These are phyloP conservation scores for Mortierella claussenii DNA, from an alignment of 192 early-diverging fungal species.

Conservation along the genomic window DNA sequence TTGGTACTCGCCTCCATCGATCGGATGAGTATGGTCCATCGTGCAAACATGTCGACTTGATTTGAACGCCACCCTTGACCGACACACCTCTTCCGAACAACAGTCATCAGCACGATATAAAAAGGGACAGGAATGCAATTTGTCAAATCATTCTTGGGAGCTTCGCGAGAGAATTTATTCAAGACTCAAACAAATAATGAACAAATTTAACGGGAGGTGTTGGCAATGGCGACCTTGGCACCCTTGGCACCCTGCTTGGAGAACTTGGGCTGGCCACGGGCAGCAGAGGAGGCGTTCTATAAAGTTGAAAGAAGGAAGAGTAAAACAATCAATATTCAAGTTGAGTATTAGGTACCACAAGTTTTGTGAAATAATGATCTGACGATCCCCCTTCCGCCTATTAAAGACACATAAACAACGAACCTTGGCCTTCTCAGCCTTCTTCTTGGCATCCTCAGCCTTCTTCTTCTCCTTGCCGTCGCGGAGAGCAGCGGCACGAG, in stretches of 20 bases:
- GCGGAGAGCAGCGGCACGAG: constrained; percentile 84
- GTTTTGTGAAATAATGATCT: not conserved
- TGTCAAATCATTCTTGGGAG: constrained; percentile 4
- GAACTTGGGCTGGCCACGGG: constrained; percentile 70
- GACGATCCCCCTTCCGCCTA: not conserved
- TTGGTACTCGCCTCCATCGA: too few relatives aligned
- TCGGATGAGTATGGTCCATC: too few relatives aligned
- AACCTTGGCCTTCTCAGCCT: constrained; percentile 86
- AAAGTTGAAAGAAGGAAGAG: constrained; percentile 17
- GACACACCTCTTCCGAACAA: too few relatives aligned
- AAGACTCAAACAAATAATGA: constrained; percentile 18
- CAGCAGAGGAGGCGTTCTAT: constrained; percentile 56
- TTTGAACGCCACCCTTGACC: too few relatives aligned
- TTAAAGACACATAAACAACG: too few relatives aligned
- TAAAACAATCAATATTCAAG: constrained; percentile 6
- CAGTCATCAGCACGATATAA: too few relatives aligned
- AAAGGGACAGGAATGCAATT: not conserved
- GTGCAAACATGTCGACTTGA: too few relatives aligned
- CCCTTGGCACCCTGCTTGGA: constrained; percentile 88
- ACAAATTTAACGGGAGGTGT: constrained; percentile 82
- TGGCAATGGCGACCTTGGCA: constrained; percentile 78
- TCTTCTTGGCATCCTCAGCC: constrained; percentile 85
- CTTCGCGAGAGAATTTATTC: constrained; percentile 41
- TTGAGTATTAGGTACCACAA: too few relatives aligned
- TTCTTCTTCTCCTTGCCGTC: constrained; percentile 96